A percentile compares a stretch with the other conserved stretches of the same genome.
These are phyloP conservation scores for Rhinocladiella mackenziei DNA, from an alignment of 2,329 filamentous ascomycete species.

Conservation along the genomic window DNA sequence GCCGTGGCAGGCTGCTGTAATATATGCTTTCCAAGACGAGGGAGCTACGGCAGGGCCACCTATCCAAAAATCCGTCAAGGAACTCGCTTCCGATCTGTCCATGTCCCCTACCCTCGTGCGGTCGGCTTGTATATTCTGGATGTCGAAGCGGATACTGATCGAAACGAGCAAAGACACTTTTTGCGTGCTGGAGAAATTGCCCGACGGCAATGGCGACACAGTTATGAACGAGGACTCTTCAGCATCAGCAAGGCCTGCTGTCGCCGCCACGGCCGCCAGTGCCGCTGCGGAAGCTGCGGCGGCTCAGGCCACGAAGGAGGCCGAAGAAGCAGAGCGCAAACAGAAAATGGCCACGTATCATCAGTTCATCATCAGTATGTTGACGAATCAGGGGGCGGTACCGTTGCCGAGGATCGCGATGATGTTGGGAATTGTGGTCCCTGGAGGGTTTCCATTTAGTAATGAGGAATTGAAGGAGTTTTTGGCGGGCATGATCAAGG, in stretches of 20 bases:
- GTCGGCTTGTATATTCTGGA: slow-evolving; percentile 60
- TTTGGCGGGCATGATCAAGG: slow-evolving; percentile 70
- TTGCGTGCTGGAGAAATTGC: slow-evolving; percentile 54
- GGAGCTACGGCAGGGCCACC: slow-evolving; percentile 33
- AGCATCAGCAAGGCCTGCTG: slow-evolving; percentile 14
- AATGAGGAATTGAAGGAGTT: slow-evolving; percentile 84
- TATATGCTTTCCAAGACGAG: slow-evolving; percentile 69
- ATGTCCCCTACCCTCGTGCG: slow-evolving; percentile 57
- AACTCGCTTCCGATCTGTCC: slow-evolving; percentile 48
- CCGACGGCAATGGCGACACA: slow-evolving; percentile 32
- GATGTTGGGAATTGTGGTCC: slow-evolving; percentile 92
- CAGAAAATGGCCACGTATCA: slow-evolving; percentile 74
- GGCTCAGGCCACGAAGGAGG: slow-evolving; percentile 42
- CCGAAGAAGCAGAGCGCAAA: slow-evolving; percentile 56
- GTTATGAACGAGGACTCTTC: slow-evolving; percentile 19
- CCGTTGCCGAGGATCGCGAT: slow-evolving; percentile 75
- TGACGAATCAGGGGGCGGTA: slow-evolving; percentile 88
- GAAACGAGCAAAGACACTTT: slow-evolving; percentile 48
- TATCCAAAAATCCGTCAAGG: slow-evolving; percentile 39
- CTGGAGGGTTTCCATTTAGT: slow-evolving; percentile 82
- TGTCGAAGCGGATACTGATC: slow-evolving; percentile 53
- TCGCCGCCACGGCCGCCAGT: slow-evolving; percentile 32
- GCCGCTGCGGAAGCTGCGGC: slow-evolving; percentile 42
- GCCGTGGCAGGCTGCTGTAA: slow-evolving; percentile 80
- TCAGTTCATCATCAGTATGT: slow-evolving; percentile 90